Evolutionary conservation across 2,329 filamentous ascomycete species (phyloP).

Genomic region (Diplodia corticola): DNA sequence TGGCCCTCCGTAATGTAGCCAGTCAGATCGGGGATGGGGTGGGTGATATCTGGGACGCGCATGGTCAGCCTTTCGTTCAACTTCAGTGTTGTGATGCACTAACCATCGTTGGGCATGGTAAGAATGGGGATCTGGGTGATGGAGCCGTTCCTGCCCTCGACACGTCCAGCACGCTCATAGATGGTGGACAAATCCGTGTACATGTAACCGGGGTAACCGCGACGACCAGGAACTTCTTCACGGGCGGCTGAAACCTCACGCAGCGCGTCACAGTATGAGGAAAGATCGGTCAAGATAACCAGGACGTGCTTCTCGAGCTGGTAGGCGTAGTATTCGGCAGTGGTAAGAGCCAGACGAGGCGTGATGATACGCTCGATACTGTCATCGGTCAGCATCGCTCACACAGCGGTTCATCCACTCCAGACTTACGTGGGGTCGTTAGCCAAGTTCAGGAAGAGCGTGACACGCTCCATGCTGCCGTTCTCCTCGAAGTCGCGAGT

Average conservation of each 20-base stretch:
- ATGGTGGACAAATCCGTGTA: conserved; percentile 99
- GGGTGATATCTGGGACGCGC: conserved; percentile 74
- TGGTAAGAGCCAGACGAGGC: conserved; percentile 94
- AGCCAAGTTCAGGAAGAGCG: conserved; percentile 97
- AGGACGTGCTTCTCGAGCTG: conserved; percentile 99
- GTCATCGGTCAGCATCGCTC: conserved; percentile 28
- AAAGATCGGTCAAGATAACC: conserved; percentile 96
- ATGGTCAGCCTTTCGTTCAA: neutral
- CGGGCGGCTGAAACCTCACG: conserved; percentile 97
- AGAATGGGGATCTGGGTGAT: conserved; percentile 99
- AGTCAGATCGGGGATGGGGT: conserved; percentile 97
- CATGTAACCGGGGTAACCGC: conserved; percentile 99
- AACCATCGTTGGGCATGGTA: conserved; percentile 98
- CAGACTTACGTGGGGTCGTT: conserved; percentile 89
- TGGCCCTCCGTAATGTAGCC: conserved; percentile 99
- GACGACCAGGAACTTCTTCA: conserved; percentile 98
- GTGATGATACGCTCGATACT: conserved; percentile 99
- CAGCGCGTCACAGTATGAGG: conserved; percentile 96
- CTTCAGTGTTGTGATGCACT: conserved; percentile 24
- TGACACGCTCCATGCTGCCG: conserved; percentile 94
- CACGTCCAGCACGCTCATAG: conserved; percentile 98
- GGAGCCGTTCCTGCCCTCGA: conserved; percentile 92
- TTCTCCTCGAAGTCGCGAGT: conserved; percentile 99
- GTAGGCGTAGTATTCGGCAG: conserved; percentile 99
- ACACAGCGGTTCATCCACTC: conserved; percentile 1